These are phyloP conservation scores for Serendipita sp. DNA, from an alignment of 768 basidiomycete species.

Conservation along the genomic window DNA sequence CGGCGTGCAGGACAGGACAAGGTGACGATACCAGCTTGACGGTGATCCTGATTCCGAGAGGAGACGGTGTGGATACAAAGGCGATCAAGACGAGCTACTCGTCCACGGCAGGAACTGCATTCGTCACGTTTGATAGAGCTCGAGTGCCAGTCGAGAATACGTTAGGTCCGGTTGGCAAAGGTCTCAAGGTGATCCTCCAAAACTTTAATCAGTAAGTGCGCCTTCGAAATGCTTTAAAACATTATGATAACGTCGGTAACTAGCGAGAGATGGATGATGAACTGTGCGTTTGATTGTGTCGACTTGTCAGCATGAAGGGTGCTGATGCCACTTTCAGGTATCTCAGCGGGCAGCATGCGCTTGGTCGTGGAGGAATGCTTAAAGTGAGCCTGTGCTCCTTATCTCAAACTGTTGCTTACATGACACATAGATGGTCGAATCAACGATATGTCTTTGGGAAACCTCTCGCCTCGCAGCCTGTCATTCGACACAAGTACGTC, in stretches of 20 bases:
- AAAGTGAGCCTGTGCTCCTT: constrained; percentile 32
- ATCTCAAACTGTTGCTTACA: constrained; percentile 10
- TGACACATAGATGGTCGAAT: constrained; percentile 52
- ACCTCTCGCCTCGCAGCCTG: constrained; percentile 62
- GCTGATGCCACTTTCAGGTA: neutral
- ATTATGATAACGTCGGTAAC: constrained; percentile 51
- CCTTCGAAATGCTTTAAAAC: constrained; percentile 9
- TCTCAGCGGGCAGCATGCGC: constrained; percentile 56
- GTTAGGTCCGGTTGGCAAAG: constrained; percentile 72
- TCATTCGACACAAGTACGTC: constrained; percentile 58
- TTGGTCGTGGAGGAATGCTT: constrained; percentile 78
- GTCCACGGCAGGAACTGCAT: constrained; percentile 76
- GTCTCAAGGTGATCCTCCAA: constrained; percentile 58
- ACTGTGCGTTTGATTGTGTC: constrained; percentile 23
- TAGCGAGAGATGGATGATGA: constrained; percentile 82
- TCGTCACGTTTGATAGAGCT: constrained; percentile 39
- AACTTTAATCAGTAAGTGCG: constrained; percentile 15
- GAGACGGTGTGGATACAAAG: constrained; percentile 62
- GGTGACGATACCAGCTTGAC: constrained; percentile 35
- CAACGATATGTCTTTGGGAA: constrained; percentile 87
- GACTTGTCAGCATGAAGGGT: too few species aligned
- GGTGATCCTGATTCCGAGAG: constrained; percentile 59
- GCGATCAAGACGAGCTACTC: constrained; percentile 91
- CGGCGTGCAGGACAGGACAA: constrained; percentile 56
- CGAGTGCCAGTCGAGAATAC: constrained; percentile 77